These are phyloP conservation scores for Hypoxylon sp. DNA, from an alignment of 2,329 filamentous ascomycete genomes.

Conservation along the genomic window DNA sequence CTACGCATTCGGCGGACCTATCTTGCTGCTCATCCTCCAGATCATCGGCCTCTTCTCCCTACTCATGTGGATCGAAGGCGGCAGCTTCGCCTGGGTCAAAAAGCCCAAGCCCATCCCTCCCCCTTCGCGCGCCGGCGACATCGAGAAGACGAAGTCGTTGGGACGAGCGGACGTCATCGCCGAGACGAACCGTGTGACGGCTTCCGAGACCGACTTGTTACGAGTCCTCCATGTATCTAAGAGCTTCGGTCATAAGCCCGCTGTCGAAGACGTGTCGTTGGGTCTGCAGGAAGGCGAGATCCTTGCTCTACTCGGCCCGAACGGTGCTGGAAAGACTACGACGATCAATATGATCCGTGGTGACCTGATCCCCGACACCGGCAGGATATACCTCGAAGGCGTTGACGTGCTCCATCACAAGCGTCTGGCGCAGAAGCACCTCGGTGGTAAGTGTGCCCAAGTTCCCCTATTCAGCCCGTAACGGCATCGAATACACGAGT, in stretches of 20 bases:
- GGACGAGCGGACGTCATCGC: constrained; percentile 51
- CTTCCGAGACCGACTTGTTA: constrained; percentile 59
- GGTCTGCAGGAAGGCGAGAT: constrained; percentile 78
- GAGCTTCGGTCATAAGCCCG: constrained; percentile 73
- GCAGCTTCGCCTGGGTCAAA: constrained; percentile 62
- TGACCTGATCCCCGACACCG: constrained; percentile 75
- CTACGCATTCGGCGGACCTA: constrained; percentile 76
- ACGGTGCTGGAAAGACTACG: constrained; percentile 83
- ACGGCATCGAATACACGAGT: neutral
- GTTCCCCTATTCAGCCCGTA: neutral
- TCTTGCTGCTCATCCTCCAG: constrained; percentile 77
- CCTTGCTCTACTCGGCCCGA: constrained; percentile 82
- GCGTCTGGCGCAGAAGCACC: constrained; percentile 73
- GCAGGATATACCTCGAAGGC: constrained; percentile 78
- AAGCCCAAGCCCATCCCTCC: constrained; percentile 33
- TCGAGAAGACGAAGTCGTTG: constrained; percentile 45
- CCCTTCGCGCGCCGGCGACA: constrained; percentile 40
- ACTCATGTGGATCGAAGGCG: constrained; percentile 78
- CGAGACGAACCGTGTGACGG: constrained; percentile 51
- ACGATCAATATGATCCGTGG: constrained; percentile 80
- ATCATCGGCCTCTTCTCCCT: constrained; percentile 70
- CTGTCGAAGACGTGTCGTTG: constrained; percentile 80
- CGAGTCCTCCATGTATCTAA: constrained; percentile 79
- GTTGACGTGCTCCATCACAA: constrained; percentile 74
- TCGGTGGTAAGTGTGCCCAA: constrained; percentile 64